A percentile compares a stretch with the other conserved stretches of the same genome.
Evolutionary conservation across 192 early-diverging fungal genomes (phyloP).

Genomic region (Entomortierella chlamydospora): DNA sequence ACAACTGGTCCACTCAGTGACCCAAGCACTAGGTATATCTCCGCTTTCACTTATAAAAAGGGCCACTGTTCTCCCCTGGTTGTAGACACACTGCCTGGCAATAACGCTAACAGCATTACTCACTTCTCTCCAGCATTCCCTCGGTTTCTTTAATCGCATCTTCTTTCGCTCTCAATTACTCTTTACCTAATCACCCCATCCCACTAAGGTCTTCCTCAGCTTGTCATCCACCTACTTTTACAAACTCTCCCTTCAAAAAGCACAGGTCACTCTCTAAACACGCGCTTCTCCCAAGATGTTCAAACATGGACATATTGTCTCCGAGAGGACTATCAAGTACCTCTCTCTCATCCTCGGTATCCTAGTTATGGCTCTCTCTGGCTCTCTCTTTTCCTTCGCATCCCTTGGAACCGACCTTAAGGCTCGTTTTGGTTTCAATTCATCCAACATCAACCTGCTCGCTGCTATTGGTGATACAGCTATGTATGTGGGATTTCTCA

Average conservation of each 20-base stretch:
- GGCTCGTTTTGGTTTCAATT: conserved; percentile 49
- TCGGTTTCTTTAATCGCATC: too few species aligned
- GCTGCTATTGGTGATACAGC: conserved; percentile 50
- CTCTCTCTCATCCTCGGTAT: conserved; percentile 36
- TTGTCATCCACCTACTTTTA: neutral
- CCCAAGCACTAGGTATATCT: neutral
- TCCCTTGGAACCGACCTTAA: conserved; percentile 49
- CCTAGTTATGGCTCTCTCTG: conserved; percentile 48
- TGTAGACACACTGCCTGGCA: too few species aligned
- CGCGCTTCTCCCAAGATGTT: neutral
- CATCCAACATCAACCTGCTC: conserved; percentile 48
- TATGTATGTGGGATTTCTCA: conserved; percentile 53
- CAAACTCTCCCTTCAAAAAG: neutral
- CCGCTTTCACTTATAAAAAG: neutral
- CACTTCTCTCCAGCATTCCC: too few species aligned
- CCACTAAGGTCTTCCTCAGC: too few species aligned
- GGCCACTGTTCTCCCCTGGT: neutral
- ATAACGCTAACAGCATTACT: too few species aligned
- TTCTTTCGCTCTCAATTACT: too few species aligned
- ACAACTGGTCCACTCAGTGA: neutral
- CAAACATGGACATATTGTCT: conserved; percentile 7
- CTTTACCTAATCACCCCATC: too few species aligned
- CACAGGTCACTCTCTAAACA: neutral
- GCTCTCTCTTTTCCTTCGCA: conserved; percentile 50
- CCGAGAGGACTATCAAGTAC: conserved; percentile 40